Evolutionary conservation across 441 rosid species (phyloP).

Genomic region (Bruguiera hainesii): DNA sequence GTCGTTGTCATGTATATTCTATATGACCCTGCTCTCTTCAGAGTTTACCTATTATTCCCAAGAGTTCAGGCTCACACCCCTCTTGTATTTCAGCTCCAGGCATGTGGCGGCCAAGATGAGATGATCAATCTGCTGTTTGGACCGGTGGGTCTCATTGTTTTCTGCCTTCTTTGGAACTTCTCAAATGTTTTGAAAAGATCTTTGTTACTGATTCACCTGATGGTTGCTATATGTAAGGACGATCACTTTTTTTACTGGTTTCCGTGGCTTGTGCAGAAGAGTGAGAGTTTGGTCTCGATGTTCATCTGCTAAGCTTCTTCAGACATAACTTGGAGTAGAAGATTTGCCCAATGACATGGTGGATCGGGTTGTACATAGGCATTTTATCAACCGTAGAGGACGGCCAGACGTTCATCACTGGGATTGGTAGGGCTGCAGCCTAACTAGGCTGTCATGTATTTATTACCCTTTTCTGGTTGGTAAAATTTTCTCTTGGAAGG

Average conservation of each 20-base stretch:
- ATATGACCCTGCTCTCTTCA: neutral
- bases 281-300: constrained; percentile 2
- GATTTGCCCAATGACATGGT: neutral
- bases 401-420: neutral
- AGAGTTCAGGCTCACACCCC: neutral
- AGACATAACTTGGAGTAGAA: neutral
- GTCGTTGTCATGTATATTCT: neutral
- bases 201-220: neutral
- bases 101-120: constrained; percentile 63
- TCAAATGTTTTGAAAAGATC: neutral
- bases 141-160: constrained; percentile 25
- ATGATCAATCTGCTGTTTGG: constrained; percentile 4
- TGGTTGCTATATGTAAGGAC: constrained; percentile 15
- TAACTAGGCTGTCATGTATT: neutral
- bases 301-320: neutral
- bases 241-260: constrained; percentile 20
- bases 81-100: constrained; percentile 41
- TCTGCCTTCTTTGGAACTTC: neutral
- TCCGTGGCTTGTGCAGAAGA: constrained; percentile 30
- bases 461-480: neutral
- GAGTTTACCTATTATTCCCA: neutral
- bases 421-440: neutral
- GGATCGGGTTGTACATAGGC: constrained; percentile 1
- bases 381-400: constrained; percentile 2
- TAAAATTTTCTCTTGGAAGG: constrained; percentile 15